Evolutionary conservation across 495 filamentous ascomycete genomes (phyloP).

Genomic region (Penicillium daleae): DNA sequence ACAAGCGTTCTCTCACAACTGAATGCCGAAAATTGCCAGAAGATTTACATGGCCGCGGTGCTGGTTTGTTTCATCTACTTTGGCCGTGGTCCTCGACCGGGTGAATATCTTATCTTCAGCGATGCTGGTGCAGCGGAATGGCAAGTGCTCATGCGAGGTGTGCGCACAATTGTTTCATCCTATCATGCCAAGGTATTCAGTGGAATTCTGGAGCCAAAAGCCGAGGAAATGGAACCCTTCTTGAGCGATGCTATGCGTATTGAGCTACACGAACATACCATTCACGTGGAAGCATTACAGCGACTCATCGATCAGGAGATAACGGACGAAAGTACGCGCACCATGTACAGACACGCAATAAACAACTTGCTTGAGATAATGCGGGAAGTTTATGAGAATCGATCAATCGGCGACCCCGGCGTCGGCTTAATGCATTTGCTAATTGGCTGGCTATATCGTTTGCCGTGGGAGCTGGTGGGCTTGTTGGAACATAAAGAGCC

Average conservation of each 20-base stretch:
- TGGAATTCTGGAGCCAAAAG: constrained; percentile 29
- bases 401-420: constrained; percentile 15
- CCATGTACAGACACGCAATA: constrained; percentile 19
- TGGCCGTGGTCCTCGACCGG: constrained; percentile 41
- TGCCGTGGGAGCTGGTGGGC: constrained; percentile 35
- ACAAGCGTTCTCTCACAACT: constrained; percentile 41
- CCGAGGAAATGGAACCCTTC: not conserved
- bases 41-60: constrained; percentile 50
- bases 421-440: constrained; percentile 31
- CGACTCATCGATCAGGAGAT: constrained; percentile 20
- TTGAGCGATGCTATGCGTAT: constrained; percentile 18
- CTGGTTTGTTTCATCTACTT: constrained; percentile 54
- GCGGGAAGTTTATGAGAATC: constrained; percentile 25
- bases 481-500: constrained; percentile 39
- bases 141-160: constrained; percentile 49
- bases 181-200: constrained; percentile 33
- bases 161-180: constrained; percentile 37
- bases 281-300: constrained; percentile 21
- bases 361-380: constrained; percentile 25
- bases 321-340: not conserved
- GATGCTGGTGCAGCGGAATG: constrained; percentile 44
- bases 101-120: constrained; percentile 51
- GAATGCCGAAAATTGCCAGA: constrained; percentile 43
- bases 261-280: constrained; percentile 26
- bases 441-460: constrained; percentile 45